Conservation (phyloP, 305 asterid genomes). For the Fraxinus platypoda region DNA sequence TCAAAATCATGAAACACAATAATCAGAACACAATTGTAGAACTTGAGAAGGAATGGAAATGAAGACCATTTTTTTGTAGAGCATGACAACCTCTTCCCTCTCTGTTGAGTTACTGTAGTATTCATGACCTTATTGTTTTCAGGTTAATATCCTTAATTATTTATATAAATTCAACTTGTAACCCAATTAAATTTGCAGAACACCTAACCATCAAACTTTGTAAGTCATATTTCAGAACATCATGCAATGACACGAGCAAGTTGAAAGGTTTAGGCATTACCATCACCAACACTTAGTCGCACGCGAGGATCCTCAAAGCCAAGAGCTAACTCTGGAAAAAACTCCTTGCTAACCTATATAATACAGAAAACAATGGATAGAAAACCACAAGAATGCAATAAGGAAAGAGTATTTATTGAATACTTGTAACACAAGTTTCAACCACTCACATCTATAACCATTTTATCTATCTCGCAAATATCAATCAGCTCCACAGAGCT, state of each 20-base stretch:
- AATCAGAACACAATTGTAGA: neutral
- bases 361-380: constrained; percentile 18
- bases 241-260: neutral
- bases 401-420: neutral
- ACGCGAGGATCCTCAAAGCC: constrained; percentile 98
- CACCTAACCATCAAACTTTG: neutral
- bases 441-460: constrained; percentile 90
- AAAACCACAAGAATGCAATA: neutral
- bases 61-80: neutral
- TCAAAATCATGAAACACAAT: constrained; percentile 20
- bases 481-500: constrained; percentile 81
- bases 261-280: constrained; percentile 36
- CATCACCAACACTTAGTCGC: constrained; percentile 89
- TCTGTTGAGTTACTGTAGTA: neutral
- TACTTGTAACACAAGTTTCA: constrained; percentile 11
- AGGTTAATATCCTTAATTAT: neutral
- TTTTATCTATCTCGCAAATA: constrained; percentile 91
- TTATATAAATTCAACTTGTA: neutral
- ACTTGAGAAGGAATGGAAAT: constrained; percentile 1
- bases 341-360: constrained; percentile 78
- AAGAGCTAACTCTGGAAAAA: constrained; percentile 81
- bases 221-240: neutral
- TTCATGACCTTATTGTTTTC: neutral
- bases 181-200: neutral
- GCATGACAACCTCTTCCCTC: neutral